Base-by-base conservation (phyloP, 2,329 filamentous ascomycete species). In the Tothia fuscella region DNA sequence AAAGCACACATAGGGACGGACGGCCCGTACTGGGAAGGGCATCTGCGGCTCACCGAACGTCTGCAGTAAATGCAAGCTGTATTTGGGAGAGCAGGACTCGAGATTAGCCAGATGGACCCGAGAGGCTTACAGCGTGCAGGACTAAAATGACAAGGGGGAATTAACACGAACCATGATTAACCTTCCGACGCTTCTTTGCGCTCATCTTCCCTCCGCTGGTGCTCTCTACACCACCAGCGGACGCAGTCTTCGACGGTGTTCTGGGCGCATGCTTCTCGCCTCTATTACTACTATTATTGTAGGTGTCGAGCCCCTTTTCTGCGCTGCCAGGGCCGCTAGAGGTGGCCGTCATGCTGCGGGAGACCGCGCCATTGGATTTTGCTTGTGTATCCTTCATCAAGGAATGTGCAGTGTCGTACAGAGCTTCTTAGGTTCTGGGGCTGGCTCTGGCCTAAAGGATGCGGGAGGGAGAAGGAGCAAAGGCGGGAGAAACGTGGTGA, bases 31-130 rank as follows among this genome's bases (percentile, higher is more conserved):
- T 36, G 33, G 24, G 22, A 45, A 36, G 48, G 46, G 35, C n/a
- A n/a, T 48, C 46, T 53, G 51, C 50, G 54, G 56, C 61, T 64
- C 55, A 64, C 62, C 59, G 67, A 70, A 52, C 68, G 64, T 53
- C 67, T 65, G 54, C 64, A 71, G 53, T 71, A 71, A 34, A 71
- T 66, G 55, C 68, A 71, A 34, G 68, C 62, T 65, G 51, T 36
- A 20, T n/a, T n/a, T n/a, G n/a, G n/a, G n/a, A n/a, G n/a, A n/a
- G n/a, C n/a, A 19, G 17, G 16, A 32, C 14, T 19, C 17, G 20
- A 19, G 9, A 38, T 37, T 19, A 40, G 43, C 42, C 34, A 26
- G 44, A 17, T 32, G 21, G 14, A 30, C 35, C 36, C 24, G 37
- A 37, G 37, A 28, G 31, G 33, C 36, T 42, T 42, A 26, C 17